A percentile compares a stretch with the other conserved stretches of the same genome.
Evolutionary conservation across 805 yeast species (phyloP).

Genomic region (Tanozyma kutaoensis): DNA sequence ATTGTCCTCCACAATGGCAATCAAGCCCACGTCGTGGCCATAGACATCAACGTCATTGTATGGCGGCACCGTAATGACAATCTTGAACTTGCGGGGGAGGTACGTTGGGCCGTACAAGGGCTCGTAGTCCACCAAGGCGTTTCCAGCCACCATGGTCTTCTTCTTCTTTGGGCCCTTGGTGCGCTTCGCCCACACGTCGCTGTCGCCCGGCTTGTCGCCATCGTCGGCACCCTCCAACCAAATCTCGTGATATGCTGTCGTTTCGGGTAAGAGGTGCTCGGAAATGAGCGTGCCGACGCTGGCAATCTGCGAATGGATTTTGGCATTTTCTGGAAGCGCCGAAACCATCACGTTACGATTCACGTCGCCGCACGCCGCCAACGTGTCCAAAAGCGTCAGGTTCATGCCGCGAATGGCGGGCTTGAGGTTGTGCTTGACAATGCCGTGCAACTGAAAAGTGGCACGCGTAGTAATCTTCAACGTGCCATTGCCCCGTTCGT

Average conservation of each 20-base stretch:
- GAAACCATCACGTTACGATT: constrained; percentile 90
- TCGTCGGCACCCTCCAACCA: constrained; percentile 86
- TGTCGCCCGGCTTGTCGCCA: constrained; percentile 54
- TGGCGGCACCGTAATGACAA: constrained; percentile 92
- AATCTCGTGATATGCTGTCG: constrained; percentile 93
- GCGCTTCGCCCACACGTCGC: constrained; percentile 49
- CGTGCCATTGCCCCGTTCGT: constrained; percentile 81
- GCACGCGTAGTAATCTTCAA: constrained; percentile 93
- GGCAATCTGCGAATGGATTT: constrained; percentile 66
- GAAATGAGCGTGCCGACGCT: constrained; percentile 52
- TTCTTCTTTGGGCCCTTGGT: constrained; percentile 67
- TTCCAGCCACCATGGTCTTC: constrained; percentile 77
- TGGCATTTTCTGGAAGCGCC: constrained; percentile 79
- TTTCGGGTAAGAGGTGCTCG: constrained; percentile 74
- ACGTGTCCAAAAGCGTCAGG: constrained; percentile 78
- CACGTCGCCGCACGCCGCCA: constrained; percentile 98
- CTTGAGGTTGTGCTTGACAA: constrained; percentile 79
- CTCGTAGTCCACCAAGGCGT: constrained; percentile 69
- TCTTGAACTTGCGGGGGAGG: constrained; percentile 90
- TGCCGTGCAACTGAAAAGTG: constrained; percentile 92
- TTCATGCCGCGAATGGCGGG: constrained; percentile 91
- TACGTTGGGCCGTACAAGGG: constrained; percentile 82
- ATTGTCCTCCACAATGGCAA: constrained; percentile 65
- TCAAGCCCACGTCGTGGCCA: constrained; percentile 88
- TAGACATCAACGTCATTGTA: constrained; percentile 93